These are phyloP conservation scores for Diplogelasinospora grovesii DNA, from an alignment of 495 filamentous ascomycete genomes.

Conservation along the genomic window DNA sequence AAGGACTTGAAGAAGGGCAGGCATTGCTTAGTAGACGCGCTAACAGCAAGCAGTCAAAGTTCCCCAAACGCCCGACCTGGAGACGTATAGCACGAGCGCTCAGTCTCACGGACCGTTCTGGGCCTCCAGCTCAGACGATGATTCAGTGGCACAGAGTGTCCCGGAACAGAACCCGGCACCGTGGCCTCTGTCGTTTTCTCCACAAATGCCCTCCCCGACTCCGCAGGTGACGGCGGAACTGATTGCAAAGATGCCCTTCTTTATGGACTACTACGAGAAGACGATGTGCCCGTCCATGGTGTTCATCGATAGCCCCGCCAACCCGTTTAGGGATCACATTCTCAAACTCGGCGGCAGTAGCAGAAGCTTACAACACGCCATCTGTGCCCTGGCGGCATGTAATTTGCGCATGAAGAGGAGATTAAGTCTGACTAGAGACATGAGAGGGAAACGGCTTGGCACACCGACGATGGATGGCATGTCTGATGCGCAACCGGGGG, in stretches of 20 bases:
- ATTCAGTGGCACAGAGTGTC: conserved; percentile 28
- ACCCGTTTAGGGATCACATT: conserved; percentile 82
- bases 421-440: conserved; percentile 43
- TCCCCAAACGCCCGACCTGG: conserved; percentile 39
- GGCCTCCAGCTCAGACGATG: conserved; percentile 37
- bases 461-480: conserved; percentile 29
- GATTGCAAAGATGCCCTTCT: conserved; percentile 51
- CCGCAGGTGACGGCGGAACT: conserved; percentile 44
- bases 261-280: conserved; percentile 76
- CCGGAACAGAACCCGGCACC: conserved; percentile 17
- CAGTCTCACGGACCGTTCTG: conserved; percentile 38
- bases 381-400: conserved; percentile 82
- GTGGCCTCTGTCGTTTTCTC: conserved; percentile 21
- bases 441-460: conserved; percentile 27
- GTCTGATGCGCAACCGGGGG: conserved; percentile 34
- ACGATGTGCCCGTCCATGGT: conserved; percentile 88
- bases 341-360: conserved; percentile 71
- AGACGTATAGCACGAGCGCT: conserved; percentile 39
- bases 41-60: no score
- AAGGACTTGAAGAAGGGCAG: no score
- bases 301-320: conserved; percentile 74
- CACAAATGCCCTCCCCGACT: conserved; percentile 20
- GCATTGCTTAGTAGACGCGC: no score
- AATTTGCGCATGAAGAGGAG: conserved; percentile 63
- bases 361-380: conserved; percentile 80